Conservation (phyloP, 2,329 filamentous ascomycete species). For the Ophiostoma ips region DNA sequence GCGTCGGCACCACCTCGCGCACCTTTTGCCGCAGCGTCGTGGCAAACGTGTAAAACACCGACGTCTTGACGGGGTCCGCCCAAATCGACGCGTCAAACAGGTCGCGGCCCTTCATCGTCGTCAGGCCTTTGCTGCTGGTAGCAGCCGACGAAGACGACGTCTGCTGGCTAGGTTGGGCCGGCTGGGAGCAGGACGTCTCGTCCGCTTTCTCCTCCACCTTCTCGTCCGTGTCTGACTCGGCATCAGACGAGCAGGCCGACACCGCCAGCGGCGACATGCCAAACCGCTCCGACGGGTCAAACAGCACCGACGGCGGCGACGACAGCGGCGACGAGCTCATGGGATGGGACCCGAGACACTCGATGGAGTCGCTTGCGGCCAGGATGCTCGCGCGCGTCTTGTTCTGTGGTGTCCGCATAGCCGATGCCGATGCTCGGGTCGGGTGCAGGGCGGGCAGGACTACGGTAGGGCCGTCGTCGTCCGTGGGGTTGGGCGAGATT, state of each 20-base stretch:
- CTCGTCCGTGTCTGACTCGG: conserved; percentile 26
- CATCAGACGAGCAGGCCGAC: conserved; percentile 4
- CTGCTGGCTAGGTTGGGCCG: conserved; percentile 15
- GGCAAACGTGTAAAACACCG: conserved; percentile 59
- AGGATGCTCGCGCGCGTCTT: conserved; percentile 7
- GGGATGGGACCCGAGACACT: conserved; percentile 10
- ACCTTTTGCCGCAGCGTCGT: conserved; percentile 53
- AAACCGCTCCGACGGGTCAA: conserved; percentile 33
- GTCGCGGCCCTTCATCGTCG: conserved; percentile 56
- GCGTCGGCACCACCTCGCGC: conserved; percentile 46
- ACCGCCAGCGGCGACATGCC: conserved; percentile 20
- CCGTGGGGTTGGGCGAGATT: not conserved
- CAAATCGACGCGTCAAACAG: conserved; percentile 59
- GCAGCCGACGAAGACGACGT: too few relatives aligned
- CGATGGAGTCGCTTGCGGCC: conserved; percentile 11
- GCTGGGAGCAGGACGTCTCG: conserved; percentile 22
- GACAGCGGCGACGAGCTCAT: conserved; percentile 41
- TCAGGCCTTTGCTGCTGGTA: conserved; percentile 23
- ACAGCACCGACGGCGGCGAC: conserved; percentile 38
- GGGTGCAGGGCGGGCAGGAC: conserved; percentile 6
- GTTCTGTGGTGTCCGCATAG: conserved; percentile 15
- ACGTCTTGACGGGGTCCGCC: conserved; percentile 52
- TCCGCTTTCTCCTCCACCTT: conserved; percentile 19
- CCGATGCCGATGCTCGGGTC: conserved; percentile 4
- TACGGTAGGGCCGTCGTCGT: conserved; percentile 5